Percentiles rank a stretch among this genome's conserved stretches.
Evolutionary conservation across 2,329 filamentous ascomycete genomes (phyloP).

Genomic region (Cladosporium oxysporum): DNA sequence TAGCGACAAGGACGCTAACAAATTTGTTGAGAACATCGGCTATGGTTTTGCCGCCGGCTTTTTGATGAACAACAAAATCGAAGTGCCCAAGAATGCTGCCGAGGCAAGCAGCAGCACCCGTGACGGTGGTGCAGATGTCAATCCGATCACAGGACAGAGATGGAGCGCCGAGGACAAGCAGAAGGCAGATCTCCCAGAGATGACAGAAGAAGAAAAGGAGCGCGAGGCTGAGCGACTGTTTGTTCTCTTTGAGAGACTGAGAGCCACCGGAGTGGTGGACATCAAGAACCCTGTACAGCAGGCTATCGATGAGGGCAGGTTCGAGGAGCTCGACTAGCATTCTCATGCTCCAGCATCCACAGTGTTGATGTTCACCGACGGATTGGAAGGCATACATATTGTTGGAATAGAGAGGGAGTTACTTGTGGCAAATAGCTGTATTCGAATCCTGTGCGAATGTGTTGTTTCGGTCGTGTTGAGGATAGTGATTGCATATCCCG

Average conservation of each 20-base stretch:
- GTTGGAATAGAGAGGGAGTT: too few species aligned
- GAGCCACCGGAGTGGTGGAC: conserved; percentile 72
- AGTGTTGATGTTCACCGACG: too few species aligned
- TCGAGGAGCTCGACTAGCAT: conserved; percentile 62
- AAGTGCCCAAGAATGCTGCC: conserved; percentile 67
- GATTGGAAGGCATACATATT: too few species aligned
- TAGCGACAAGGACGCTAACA: conserved; percentile 75
- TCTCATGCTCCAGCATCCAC: neutral
- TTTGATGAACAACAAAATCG: conserved; percentile 79
- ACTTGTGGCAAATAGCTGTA: too few species aligned
- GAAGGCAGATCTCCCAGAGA: conserved; percentile 66
- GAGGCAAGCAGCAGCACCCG: conserved; percentile 52
- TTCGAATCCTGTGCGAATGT: too few species aligned
- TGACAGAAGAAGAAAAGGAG: conserved; percentile 91
- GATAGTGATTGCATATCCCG: too few species aligned
- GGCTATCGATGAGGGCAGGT: conserved; percentile 68
- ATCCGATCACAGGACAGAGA: conserved; percentile 85
- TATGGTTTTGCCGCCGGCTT: conserved; percentile 94
- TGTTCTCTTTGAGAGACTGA: conserved; percentile 82
- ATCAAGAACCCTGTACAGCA: conserved; percentile 77
- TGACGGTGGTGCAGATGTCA: conserved; percentile 52
- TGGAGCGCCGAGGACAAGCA: conserved; percentile 31
- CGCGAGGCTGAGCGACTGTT: conserved; percentile 86
- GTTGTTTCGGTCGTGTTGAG: too few species aligned
- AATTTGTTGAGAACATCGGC: conserved; percentile 86